phyloP scores from a whole-genome alignment of 202 grass and related monocot species.

The Brachypodium distachyon region DNA sequence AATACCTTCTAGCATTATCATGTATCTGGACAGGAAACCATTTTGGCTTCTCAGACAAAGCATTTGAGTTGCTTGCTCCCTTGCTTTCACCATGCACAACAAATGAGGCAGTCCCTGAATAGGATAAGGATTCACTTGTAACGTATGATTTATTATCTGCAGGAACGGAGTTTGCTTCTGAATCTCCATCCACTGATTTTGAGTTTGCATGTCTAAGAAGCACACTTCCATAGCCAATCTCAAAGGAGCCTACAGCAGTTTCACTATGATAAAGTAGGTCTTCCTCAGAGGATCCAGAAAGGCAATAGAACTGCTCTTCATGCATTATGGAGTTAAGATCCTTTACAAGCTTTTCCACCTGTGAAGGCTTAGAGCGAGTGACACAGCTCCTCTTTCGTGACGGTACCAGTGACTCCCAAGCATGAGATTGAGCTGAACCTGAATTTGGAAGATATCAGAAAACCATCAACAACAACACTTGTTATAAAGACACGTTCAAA shows the following conservation, averaged over 20 bases:
- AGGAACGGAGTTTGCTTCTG: slow-evolving; percentile 84
- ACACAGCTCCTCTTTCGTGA: slow-evolving; percentile 73
- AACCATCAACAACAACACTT: neutral
- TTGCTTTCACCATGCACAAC: slow-evolving; percentile 37
- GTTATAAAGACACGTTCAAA: neutral
- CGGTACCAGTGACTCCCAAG: slow-evolving; percentile 63
- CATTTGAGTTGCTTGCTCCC: slow-evolving; percentile 34
- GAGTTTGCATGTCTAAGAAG: slow-evolving; percentile 67
- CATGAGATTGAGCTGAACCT: slow-evolving; percentile 88
- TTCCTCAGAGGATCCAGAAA: slow-evolving; percentile 64
- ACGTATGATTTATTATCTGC: slow-evolving; percentile 49
- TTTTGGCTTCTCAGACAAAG: slow-evolving; percentile 20
- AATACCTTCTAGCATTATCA: slow-evolving; percentile 51
- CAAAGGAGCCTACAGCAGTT: slow-evolving; percentile 63
- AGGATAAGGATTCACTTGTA: slow-evolving; percentile 58
- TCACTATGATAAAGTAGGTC: slow-evolving; percentile 73
- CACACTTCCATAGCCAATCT: slow-evolving; percentile 88
- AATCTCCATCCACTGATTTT: slow-evolving; percentile 79
- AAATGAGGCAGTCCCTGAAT: slow-evolving; percentile 39
- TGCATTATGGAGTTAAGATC: slow-evolving; percentile 90
- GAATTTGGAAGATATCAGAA: slow-evolving; percentile 20
- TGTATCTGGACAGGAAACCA: slow-evolving; percentile 1
- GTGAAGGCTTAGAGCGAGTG: slow-evolving; percentile 47
- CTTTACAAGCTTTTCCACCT: slow-evolving; percentile 77
- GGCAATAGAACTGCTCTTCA: slow-evolving; percentile 46